Base-by-base conservation (phyloP, 2,329 filamentous ascomycete genomes). In the Westerdykella ornata region DNA sequence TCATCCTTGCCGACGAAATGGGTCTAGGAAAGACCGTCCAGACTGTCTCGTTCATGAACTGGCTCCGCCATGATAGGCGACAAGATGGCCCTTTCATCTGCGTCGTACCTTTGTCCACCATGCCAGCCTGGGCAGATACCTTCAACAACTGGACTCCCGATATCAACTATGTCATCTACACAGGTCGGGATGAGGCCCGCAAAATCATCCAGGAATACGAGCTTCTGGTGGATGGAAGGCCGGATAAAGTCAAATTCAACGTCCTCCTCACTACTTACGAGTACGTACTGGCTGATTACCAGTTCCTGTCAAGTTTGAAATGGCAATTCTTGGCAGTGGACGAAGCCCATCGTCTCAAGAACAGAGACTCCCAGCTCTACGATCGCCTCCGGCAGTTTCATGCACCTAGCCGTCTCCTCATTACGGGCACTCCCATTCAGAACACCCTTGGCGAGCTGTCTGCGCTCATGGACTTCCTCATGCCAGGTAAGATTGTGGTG, bases 1-100 rank as follows among this genome's bases (percentile, higher is more conserved):
- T 97, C 59, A 96, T 98, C 55, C 77, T 98, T 39, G 92, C 92
- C 37, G 92, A 98, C 62, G 92, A 98, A 68, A 98, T 98, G 92
- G 92, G 92, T 56, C 76, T 98, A 12, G 92, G 92, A 19, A 98
- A 98, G 71, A 98, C 92, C 0, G 92, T 98, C 0, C 92, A 98
- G 68, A 96, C 90, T 0, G 89, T 98, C 19, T 82, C 90, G 0
- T 97, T 97, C 65, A 84, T 98, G 66, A 96, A 90, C 63, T 98
- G 92, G 90, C 76, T 98, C 45, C 85, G 88, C 41, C 90, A 97
- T 67, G 82, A 88, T 44, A 81, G 90, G 52, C 77, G 76, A 37
- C 92, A 98, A 63, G 86, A 97, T 66, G 92, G 92, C 0, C 92
- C 92, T 0, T 97, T 96, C 60, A 80, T 98, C 33, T 90, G 97